Conservation (phyloP, 1,139 yeast genomes). For the Zygosaccharomyces sapae region DNA sequence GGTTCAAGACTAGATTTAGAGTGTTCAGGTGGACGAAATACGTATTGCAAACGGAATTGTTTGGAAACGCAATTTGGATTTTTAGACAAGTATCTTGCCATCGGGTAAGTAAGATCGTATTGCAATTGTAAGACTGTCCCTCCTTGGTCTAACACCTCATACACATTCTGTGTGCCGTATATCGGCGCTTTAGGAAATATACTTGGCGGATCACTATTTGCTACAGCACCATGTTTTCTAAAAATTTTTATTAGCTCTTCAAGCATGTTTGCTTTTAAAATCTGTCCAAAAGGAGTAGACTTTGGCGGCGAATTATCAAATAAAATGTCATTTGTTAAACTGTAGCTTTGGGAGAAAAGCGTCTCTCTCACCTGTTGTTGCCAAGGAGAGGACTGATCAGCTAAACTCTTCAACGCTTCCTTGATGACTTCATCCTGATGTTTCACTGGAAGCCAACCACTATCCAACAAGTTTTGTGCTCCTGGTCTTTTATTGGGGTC, state of each 20-base stretch:
- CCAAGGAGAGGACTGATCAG: constrained; percentile 92
- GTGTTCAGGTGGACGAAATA: constrained; percentile 62
- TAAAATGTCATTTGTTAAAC: constrained; percentile 73
- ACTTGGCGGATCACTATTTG: constrained; percentile 55
- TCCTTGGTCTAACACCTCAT: constrained; percentile 75
- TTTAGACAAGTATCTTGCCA: constrained; percentile 77
- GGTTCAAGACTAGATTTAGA: constrained; percentile 65
- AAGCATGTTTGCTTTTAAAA: constrained; percentile 45
- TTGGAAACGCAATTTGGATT: constrained; percentile 48
- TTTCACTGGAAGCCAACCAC: constrained; percentile 81
- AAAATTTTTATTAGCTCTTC: constrained; percentile 59
- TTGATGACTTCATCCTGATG: constrained; percentile 86
- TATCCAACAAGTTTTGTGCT: constrained; percentile 69
- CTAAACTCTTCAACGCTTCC: constrained; percentile 78
- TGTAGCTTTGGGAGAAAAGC: constrained; percentile 76
- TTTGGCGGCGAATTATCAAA: constrained; percentile 51
- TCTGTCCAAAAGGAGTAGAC: constrained; percentile 37
- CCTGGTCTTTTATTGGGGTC: constrained; percentile 74
- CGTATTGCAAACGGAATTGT: constrained; percentile 70
- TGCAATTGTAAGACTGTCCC: constrained; percentile 88
- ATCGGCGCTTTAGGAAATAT: constrained; percentile 79
- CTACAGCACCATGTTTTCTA: constrained; percentile 80
- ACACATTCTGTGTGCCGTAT: constrained; percentile 60
- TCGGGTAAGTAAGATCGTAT: constrained; percentile 82
- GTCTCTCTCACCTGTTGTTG: constrained; percentile 87